Percentiles rank a stretch among this genome's conserved stretches.
phyloP scores from a whole-genome alignment of 2,329 filamentous ascomycete species.

The Stachybotrys chartarum region DNA sequence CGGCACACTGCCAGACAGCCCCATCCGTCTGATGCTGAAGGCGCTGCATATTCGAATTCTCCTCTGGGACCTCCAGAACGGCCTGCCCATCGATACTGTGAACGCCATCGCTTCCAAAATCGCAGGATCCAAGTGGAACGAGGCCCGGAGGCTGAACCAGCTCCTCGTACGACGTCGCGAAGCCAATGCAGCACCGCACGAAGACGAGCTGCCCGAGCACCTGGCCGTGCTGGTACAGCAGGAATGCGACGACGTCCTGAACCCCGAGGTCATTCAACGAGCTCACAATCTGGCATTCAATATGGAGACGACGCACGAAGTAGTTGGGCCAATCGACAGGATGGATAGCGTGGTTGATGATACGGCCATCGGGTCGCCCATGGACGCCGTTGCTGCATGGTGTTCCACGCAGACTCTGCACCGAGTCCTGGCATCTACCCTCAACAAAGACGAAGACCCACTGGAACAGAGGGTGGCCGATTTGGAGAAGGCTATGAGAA shows the following conservation, averaged over 20 bases:
- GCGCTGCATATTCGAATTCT: slow-evolving; percentile 86
- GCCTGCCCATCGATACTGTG: slow-evolving; percentile 56
- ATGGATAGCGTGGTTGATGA: slow-evolving; percentile 84
- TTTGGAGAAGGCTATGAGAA: slow-evolving; percentile 61
- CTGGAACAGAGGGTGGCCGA: slow-evolving; percentile 25
- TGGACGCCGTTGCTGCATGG: slow-evolving; percentile 90
- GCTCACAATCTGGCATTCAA: slow-evolving; percentile 91
- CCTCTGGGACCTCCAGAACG: slow-evolving; percentile 66
- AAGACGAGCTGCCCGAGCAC: slow-evolving; percentile 64
- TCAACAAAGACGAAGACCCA: slow-evolving; percentile 41
- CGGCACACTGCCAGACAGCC: slow-evolving; percentile 76
- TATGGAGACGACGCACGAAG: slow-evolving; percentile 61
- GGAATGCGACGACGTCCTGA: slow-evolving; percentile 76
- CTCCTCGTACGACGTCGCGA: slow-evolving; percentile 34
- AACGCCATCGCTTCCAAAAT: slow-evolving; percentile 66
- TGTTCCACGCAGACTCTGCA: slow-evolving; percentile 72
- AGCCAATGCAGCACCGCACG: slow-evolving; percentile 36
- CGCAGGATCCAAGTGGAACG: slow-evolving; percentile 72
- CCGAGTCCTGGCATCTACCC: slow-evolving; percentile 55
- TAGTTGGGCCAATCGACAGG: slow-evolving; percentile 56
- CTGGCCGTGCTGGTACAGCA: slow-evolving; percentile 68
- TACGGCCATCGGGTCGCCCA: slow-evolving; percentile 72
- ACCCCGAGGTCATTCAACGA: slow-evolving; percentile 69
- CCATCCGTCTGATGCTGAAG: slow-evolving; percentile 80
- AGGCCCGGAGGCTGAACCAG: slow-evolving; percentile 60